phyloP scores from a whole-genome alignment of 2,329 filamentous ascomycete genomes.

The Ophiocordyceps camponoti-rufipedis region DNA sequence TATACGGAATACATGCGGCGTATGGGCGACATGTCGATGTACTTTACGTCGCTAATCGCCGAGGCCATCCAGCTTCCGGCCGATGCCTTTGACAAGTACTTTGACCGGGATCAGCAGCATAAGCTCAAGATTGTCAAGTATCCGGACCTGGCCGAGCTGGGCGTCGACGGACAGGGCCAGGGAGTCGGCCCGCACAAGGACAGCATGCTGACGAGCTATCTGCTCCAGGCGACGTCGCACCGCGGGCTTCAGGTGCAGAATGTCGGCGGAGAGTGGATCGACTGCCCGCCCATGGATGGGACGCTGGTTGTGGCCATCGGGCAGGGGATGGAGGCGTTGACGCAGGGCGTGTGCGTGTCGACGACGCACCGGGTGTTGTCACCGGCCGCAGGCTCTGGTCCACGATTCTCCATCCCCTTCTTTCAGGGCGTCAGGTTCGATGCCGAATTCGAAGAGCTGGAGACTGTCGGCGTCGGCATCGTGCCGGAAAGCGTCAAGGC shows the following conservation, averaged over 20 bases:
- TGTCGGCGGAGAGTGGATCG: conserved; percentile 59
- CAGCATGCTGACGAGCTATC: conserved; percentile 65
- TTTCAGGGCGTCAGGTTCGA: conserved; percentile 75
- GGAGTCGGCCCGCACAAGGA: conserved; percentile 70
- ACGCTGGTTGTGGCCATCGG: conserved; percentile 79
- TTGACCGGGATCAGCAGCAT: conserved; percentile 58
- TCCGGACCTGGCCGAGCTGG: conserved; percentile 49
- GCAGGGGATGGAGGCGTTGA: conserved; percentile 72
- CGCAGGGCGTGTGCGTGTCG: conserved; percentile 61
- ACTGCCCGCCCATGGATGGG: conserved; percentile 55
- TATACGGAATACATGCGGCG: conserved; percentile 59
- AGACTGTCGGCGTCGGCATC: conserved; percentile 32
- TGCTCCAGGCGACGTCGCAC: conserved; percentile 65
- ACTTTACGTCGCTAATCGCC: conserved; percentile 65
- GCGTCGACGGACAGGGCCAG: conserved; percentile 28
- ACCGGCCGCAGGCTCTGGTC: conserved; percentile 47
- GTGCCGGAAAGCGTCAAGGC: conserved; percentile 44
- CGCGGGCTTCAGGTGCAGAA: conserved; percentile 71
- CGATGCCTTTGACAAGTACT: conserved; percentile 60
- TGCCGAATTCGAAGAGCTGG: conserved; percentile 62
- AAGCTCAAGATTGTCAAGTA: conserved; percentile 86
- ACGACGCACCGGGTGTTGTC: conserved; percentile 76
- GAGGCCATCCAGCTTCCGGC: conserved; percentile 60
- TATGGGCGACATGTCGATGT: conserved; percentile 55
- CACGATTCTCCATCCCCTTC: conserved; percentile 68